Base-by-base conservation (phyloP, 2,329 filamentous ascomycete species). In the Penicillium brasilianum region DNA sequence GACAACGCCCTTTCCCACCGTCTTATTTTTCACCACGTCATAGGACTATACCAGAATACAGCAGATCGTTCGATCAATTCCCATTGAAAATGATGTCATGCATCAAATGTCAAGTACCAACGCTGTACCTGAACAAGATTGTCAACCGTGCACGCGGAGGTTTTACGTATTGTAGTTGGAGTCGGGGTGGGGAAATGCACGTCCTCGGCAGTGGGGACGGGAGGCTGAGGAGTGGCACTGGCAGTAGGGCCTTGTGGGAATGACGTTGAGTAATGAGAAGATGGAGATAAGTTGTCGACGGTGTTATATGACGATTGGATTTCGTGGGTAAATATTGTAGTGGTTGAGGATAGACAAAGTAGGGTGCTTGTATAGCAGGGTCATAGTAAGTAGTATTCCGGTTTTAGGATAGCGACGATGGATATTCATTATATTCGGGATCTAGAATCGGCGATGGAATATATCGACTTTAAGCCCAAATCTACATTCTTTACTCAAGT, bases 151-250 rank as follows among this genome's bases (percentile, higher is more conserved):
- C 51, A 56, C 52, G 25, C 52, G 25, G 6, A 28, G 37, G 56
- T 41, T 57, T 64, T 61, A 64, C 62, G 62, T 64, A 61, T 59
- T 13, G 62, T 64, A 61, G 62, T 13, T n/a, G 34, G 41, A 34
- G 59, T 61, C 6, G 25, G 25, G 25, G 25, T 28, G 25, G 55
- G 59, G 28, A 51, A 59, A 52, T 58, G 34, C 55, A 51, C 55
- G 34, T 51, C 44, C 50, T 54, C 57, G 50, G 49, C 16, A 41
- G 57, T 43, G 51, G 57, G 32, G 57, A 36, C 22, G 18, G 39
- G 54, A 46, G n/a, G 41, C 43, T 55, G 52, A 55, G 16, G 25
- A 48, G 22, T 28, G 16, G 50, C n/a, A 43, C n/a, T 18, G 49
- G 54, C 37, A 34, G 4, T 43, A 10, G 49, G 53, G 18, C 39